A percentile compares a stretch with the other conserved stretches of the same genome.
Conservation (phyloP, 2,329 filamentous ascomycete species). For the Venturia effusa region DNA sequence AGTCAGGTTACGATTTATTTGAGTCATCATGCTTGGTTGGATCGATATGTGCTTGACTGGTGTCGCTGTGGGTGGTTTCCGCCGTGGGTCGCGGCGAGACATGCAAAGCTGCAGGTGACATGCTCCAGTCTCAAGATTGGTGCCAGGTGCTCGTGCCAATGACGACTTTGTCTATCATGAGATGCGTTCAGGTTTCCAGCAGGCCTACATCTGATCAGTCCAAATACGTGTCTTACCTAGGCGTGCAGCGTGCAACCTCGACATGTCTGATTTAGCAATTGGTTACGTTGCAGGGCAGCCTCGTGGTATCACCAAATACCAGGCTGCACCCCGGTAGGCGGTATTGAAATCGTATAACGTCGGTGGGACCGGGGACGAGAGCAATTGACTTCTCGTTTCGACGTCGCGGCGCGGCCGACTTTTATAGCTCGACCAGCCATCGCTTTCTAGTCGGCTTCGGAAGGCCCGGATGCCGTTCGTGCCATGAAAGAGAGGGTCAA, state of each 20-base stretch:
- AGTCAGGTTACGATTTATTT: neutral
- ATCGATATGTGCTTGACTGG: neutral
- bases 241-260: neutral
- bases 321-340: neutral
- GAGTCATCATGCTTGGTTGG: neutral
- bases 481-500: neutral
- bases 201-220: neutral
- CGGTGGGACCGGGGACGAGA: neutral
- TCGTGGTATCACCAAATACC: neutral
- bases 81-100: neutral
- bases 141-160: neutral
- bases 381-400: neutral
- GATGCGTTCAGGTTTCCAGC: neutral
- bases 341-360: neutral
- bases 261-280: neutral
- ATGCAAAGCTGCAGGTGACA: neutral
- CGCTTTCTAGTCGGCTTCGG: neutral
- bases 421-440: neutral
- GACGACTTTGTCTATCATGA: neutral
- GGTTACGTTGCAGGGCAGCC: neutral
- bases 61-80: neutral
- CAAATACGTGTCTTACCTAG: neutral
- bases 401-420: too few species aligned
- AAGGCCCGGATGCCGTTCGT: neutral
- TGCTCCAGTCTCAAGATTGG: neutral